A percentile compares a stretch with the other conserved stretches of the same genome.
Conservation (phyloP, 345 rosid species). For the Camelina sativa region DNA sequence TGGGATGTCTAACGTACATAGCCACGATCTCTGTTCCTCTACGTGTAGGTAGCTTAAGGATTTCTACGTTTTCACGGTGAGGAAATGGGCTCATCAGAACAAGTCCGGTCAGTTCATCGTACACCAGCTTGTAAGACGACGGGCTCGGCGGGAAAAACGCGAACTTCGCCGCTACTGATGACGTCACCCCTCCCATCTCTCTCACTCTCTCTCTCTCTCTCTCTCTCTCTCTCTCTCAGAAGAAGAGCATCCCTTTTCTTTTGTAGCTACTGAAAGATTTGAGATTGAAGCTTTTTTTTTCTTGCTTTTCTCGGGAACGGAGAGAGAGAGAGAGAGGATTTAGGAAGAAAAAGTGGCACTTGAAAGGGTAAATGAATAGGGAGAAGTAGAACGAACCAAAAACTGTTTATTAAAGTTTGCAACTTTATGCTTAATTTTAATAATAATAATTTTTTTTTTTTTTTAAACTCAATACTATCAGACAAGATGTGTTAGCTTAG, state of each 20-base stretch:
- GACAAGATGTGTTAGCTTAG: too few species aligned
- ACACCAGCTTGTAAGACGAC: slow-evolving; percentile 80
- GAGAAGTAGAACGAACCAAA: neutral
- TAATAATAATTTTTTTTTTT: too few species aligned
- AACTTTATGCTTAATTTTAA: slow-evolving; percentile 6
- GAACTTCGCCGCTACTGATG: slow-evolving; percentile 96
- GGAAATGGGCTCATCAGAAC: slow-evolving; percentile 79
- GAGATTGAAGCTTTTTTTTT: slow-evolving; percentile 36
- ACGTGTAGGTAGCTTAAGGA: slow-evolving; percentile 75
- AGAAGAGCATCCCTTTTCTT: neutral
- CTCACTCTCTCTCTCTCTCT: slow-evolving; percentile 1
- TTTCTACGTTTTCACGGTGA: slow-evolving; percentile 93
- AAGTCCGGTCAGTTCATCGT: slow-evolving; percentile 75
- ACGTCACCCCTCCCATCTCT: slow-evolving; percentile 92
- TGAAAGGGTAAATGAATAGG: slow-evolving; percentile 38
- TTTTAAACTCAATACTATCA: too few species aligned
- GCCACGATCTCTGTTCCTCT: slow-evolving; percentile 86
- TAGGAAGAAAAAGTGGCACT: slow-evolving; percentile 48
- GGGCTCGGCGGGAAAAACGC: slow-evolving; percentile 99
- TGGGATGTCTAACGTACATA: slow-evolving; percentile 77
- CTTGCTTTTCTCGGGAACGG: slow-evolving; percentile 19
- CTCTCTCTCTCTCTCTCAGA: slow-evolving; percentile 12
- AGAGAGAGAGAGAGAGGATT: slow-evolving; percentile 33
- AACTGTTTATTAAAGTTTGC: slow-evolving; percentile 39
- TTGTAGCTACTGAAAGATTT: slow-evolving; percentile 32